These are phyloP conservation scores for Amaranthus palmeri DNA, from an alignment of 148 eudicot species.

Conservation along the genomic window DNA sequence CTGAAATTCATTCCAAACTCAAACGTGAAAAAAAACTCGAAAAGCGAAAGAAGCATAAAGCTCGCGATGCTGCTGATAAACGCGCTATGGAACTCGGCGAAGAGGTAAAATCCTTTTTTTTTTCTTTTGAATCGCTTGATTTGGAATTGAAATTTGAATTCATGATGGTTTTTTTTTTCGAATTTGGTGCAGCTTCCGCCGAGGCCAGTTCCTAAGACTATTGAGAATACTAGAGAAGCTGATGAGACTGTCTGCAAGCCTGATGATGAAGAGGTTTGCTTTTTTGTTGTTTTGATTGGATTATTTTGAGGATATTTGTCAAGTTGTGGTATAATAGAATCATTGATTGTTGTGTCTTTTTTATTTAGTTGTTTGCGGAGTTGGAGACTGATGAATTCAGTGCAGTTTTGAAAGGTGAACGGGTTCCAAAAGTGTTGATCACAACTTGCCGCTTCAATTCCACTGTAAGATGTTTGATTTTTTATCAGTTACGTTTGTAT, in stretches of 20 bases:
- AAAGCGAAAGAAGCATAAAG: constrained; percentile 62
- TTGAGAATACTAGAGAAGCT: constrained; percentile 77
- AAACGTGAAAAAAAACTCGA: constrained; percentile 76
- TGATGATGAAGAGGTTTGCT: constrained; percentile 81
- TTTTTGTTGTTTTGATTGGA: not conserved
- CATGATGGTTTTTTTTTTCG: not conserved
- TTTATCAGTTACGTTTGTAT: not conserved
- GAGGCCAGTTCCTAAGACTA: constrained; percentile 64
- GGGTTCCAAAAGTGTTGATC: constrained; percentile 64
- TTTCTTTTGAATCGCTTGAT: not conserved
- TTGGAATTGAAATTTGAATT: not conserved
- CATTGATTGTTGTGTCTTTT: constrained; percentile 13
- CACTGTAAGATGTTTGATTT: constrained; percentile 42
- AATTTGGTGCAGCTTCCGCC: constrained; percentile 53
- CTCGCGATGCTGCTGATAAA: constrained; percentile 68
- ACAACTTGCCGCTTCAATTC: constrained; percentile 88
- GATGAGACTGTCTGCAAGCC: constrained; percentile 91
- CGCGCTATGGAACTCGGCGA: constrained; percentile 90
- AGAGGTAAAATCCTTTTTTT: constrained; percentile 40
- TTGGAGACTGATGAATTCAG: constrained; percentile 84
- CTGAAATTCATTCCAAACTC: constrained; percentile 68
- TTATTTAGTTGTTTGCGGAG: constrained; percentile 72
- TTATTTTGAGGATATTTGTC: not conserved
- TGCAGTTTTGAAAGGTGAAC: constrained; percentile 48
- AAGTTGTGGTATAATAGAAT: not conserved